Base-by-base conservation (phyloP, 305 asterid species). In the Fraxinus velutina region DNA sequence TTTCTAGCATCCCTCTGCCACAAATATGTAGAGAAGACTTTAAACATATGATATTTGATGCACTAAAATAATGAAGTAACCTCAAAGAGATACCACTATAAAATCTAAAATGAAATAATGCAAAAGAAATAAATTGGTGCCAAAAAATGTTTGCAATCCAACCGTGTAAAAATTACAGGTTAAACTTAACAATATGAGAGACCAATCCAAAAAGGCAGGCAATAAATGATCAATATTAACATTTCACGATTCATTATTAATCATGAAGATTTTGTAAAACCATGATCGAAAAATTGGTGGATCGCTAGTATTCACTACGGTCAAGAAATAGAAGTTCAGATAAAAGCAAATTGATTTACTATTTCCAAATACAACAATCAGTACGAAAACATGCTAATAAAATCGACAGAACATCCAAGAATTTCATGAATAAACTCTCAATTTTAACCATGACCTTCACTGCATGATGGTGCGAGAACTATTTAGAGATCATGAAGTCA, bases 1-100 rank as follows among this genome's bases (percentile, higher is more conserved):
- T 86, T 81, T 85, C 97, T 92, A 80, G 88, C 91, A 77, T 96
- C 97, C 86, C 97, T 91, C 99, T 96, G 93, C 83, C 87, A 83
- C 73, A 75, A 64, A 83, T 29, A 87, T 71, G 82, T 52, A 76
- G 70, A 68, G 77, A 44, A 39, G 50, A 60, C 52, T 24, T 64
- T 84, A 32, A 76, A 17, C 70, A 78, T 47, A 17, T 57, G 22
- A 79, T 75, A 55, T 19, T 22, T 33, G 34, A 50, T 22, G 68
- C 62, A 60, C 75, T 77, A 80, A 78, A 55, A 52, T 55, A 17
- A 55, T 3, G 17, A 55, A 17, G 66, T 55, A 17, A 17, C 66
- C 22, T 52, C 78, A 72, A 6, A 77, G 68, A 21, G 44, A 21
- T 62, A 60, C 32, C 32, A 39, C 50, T 22, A 29, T 24, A 73